A percentile compares a stretch with the other conserved stretches of the same genome.
These are phyloP conservation scores for Mortierella alpina DNA, from an alignment of 192 early-diverging fungal species.

Conservation along the genomic window DNA sequence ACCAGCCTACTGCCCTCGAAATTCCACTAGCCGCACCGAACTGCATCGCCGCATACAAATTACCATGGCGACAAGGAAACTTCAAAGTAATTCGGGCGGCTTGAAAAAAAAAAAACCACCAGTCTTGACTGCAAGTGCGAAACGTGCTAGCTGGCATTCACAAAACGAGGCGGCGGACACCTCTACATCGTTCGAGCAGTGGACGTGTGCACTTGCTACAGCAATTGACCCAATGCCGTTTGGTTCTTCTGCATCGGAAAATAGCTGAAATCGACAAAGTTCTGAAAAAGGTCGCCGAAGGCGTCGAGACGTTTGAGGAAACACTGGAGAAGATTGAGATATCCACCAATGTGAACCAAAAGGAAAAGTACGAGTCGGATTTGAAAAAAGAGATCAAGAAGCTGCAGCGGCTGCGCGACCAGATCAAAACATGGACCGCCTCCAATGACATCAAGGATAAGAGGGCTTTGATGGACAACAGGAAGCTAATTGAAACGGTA, in stretches of 20 bases:
- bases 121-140: no score
- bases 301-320: constrained; percentile 93
- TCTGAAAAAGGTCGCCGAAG: constrained; percentile 95
- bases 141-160: no score
- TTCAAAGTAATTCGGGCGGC: constrained; percentile 22
- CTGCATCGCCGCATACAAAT: no score
- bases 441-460: constrained; percentile 98
- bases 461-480: constrained; percentile 83
- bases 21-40: no score
- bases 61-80: constrained; percentile 45
- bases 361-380: constrained; percentile 96
- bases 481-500: constrained; percentile 90
- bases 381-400: constrained; percentile 99
- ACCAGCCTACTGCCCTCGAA: no score
- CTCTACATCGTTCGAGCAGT: no score
- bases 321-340: constrained; percentile 90
- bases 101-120: background rate
- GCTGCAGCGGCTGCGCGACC: constrained; percentile 93
- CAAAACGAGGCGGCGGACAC: no score
- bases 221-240: no score
- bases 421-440: constrained; percentile 96
- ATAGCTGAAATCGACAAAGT: constrained; percentile 95
- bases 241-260: constrained; percentile 1
- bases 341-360: constrained; percentile 86
- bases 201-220: no score